Conservation (phyloP, 2,329 filamentous ascomycete species). For the Phaeophleospora eucalypticola region DNA sequence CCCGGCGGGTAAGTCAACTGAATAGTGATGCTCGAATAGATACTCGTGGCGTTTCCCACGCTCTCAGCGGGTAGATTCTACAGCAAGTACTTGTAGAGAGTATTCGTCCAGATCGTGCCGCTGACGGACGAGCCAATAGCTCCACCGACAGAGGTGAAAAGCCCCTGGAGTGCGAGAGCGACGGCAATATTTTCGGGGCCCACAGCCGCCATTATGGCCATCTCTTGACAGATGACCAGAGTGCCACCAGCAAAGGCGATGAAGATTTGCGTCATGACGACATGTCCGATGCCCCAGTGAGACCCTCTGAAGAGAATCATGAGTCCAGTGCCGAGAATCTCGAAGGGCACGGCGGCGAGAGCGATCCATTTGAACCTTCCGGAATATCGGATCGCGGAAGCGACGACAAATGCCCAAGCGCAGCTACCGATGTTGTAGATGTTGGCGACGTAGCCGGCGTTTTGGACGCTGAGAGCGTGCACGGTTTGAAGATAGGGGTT, state of each 20-base stretch:
- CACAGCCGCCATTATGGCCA: neutral
- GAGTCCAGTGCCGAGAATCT: slow-evolving; percentile 20
- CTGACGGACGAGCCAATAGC: neutral
- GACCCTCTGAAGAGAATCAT: slow-evolving; percentile 38
- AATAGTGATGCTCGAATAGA: neutral
- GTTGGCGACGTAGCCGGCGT: slow-evolving; percentile 37
- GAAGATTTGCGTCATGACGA: slow-evolving; percentile 40
- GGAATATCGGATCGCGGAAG: slow-evolving; percentile 30
- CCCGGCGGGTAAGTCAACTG: neutral
- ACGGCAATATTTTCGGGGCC: neutral
- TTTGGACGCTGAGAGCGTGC: slow-evolving; percentile 27
- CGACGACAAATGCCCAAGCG: slow-evolving; percentile 27
- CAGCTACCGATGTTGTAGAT: slow-evolving; percentile 36
- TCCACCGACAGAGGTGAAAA: neutral
- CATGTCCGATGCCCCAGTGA: slow-evolving; percentile 31
- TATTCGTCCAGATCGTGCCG: neutral
- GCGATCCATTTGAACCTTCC: slow-evolving; percentile 35
- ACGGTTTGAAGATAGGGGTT: slow-evolving; percentile 41
- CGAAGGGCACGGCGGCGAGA: slow-evolving; percentile 30
- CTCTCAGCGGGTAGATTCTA: neutral
- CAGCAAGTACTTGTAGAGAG: neutral
- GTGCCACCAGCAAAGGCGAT: slow-evolving; percentile 1
- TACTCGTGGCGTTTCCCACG: neutral
- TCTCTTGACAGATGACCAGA: slow-evolving; percentile 1
- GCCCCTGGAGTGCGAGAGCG: neutral